Conservation (phyloP, 1,284 basidiomycete species). For the Bjerkandera adusta region DNA sequence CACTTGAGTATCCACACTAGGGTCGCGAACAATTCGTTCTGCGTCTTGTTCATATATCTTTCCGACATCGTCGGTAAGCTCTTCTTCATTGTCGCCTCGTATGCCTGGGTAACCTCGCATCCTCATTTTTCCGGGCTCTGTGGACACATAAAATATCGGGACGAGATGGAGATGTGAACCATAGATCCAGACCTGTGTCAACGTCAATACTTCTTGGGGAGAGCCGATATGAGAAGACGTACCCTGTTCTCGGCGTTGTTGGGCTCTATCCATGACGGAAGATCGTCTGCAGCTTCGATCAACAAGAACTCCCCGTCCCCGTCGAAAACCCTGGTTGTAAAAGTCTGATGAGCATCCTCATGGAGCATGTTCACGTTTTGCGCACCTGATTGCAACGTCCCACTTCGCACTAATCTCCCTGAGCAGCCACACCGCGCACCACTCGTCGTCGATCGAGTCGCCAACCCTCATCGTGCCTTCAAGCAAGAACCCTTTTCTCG, state of each 20-base stretch:
- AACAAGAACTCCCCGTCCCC: slow-evolving; percentile 95
- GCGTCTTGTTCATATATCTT: slow-evolving; percentile 67
- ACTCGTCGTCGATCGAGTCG: slow-evolving; percentile 95
- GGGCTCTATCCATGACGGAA: slow-evolving; percentile 92
- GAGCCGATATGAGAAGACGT: slow-evolving; percentile 35
- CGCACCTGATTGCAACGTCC: slow-evolving; percentile 76
- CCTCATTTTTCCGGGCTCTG: slow-evolving; percentile 52
- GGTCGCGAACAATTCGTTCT: slow-evolving; percentile 59
- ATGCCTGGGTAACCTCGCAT: slow-evolving; percentile 41
- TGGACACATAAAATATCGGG: slow-evolving; percentile 72
- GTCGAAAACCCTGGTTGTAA: slow-evolving; percentile 65
- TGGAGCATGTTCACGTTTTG: slow-evolving; percentile 13
- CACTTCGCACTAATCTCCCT: slow-evolving; percentile 72
- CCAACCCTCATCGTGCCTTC: slow-evolving; percentile 85
- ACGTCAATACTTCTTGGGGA: background rate
- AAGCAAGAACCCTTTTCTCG: slow-evolving; percentile 50
- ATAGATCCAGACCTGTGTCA: slow-evolving; percentile 84
- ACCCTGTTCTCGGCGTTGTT: slow-evolving; percentile 90
- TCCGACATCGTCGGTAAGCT: slow-evolving; percentile 42
- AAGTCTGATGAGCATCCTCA: slow-evolving; percentile 10
- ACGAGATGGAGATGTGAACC: slow-evolving; percentile 82
- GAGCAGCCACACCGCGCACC: slow-evolving; percentile 89
- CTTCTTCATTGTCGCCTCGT: slow-evolving; percentile 50
- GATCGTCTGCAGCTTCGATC: slow-evolving; percentile 91
- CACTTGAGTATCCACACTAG: slow-evolving; percentile 53